Evolutionary conservation across 1,284 basidiomycete species (phyloP), one percentile per base, ranked within the genome.

Genomic region (Marasmius fiardii): DNA sequence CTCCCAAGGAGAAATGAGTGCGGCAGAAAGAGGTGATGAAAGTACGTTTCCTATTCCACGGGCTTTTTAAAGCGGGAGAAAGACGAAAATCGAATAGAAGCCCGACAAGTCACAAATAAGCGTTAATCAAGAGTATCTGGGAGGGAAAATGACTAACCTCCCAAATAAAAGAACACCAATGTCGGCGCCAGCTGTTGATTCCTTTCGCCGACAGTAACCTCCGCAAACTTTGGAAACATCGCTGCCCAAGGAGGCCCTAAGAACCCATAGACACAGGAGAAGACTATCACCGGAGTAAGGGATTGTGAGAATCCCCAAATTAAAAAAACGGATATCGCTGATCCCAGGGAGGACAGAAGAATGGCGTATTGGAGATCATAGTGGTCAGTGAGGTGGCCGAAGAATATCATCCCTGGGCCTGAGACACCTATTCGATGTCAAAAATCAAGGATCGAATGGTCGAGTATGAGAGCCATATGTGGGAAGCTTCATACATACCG

Each of bases 221-320:
- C n/a, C 21, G 47, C 57, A 26, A 58, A 58, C 21, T 49, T 43
- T 8, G 57, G 53, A 20, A 43, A 58, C 14, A 58, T n/a, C n/a
- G 57, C 57, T 16, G 31, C 43, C 53, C 53, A 58, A 20, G 47
- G 52, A 12, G 53, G 47, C 11, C 35, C 57, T 7, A 58, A 49
- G 31, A 58, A 58, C 8, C 57, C 57, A 35, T 58, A 58, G 20
- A 55, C 35, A 26, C 52, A 54, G 3, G 57, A 39, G 20, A 58
- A 55, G 4, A 58, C 26, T 8, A 58, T 31, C 18, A 54, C 44
- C 4, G 49, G 53, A 1, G 53, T 33, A 12, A 58, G 48, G 18
- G 21, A 47, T 1, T 43, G 33, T 8, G 57, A 43, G 16, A 58
- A 43, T 34, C 57, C 57, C 57, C 57, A 58, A 8, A 58, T 21